Evolutionary conservation across 2,329 filamentous ascomycete genomes (phyloP).

Genomic region (Drechslera avenae): DNA sequence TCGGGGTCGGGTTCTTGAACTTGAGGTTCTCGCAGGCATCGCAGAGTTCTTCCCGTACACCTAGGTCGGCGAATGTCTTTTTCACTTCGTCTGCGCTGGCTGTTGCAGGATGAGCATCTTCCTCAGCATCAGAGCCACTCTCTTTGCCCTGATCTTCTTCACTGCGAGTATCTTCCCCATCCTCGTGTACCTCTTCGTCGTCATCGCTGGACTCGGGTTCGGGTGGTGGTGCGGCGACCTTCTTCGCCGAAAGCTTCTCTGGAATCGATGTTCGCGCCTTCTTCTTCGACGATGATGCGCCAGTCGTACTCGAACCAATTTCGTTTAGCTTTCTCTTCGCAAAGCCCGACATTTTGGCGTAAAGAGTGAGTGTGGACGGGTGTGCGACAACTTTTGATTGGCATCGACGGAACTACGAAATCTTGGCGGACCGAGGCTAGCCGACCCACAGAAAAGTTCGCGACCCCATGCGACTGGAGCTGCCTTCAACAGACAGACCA

Average conservation of each 20-base stretch:
- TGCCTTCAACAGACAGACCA: conserved; percentile 1
- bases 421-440: conserved; percentile 15
- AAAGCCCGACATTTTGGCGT: conserved; percentile 45
- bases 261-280: conserved; percentile 22
- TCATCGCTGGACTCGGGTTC: conserved; percentile 36
- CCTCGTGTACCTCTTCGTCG: conserved; percentile 1
- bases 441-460: conserved; percentile 19
- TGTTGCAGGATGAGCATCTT: conserved; percentile 2
- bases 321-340: conserved; percentile 52
- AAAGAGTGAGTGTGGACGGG: conserved; percentile 1
- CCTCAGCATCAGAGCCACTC: background rate
- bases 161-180: conserved; percentile 4
- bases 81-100: conserved; percentile 43
- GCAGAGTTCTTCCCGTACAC: conserved; percentile 83
- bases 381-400: background rate
- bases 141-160: conserved; percentile 14
- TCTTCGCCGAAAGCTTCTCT: conserved; percentile 19
- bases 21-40: conserved; percentile 83
- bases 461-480: conserved; percentile 10
- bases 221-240: conserved; percentile 19
- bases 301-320: conserved; percentile 4
- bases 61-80: conserved; percentile 73
- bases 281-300: conserved; percentile 22
- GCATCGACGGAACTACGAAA: conserved; percentile 5
- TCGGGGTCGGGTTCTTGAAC: conserved; percentile 86